Percentiles rank a stretch among this genome's conserved stretches.
Conservation (phyloP, 352 stramenopile genomes). For the Ophiocytium majus region DNA sequence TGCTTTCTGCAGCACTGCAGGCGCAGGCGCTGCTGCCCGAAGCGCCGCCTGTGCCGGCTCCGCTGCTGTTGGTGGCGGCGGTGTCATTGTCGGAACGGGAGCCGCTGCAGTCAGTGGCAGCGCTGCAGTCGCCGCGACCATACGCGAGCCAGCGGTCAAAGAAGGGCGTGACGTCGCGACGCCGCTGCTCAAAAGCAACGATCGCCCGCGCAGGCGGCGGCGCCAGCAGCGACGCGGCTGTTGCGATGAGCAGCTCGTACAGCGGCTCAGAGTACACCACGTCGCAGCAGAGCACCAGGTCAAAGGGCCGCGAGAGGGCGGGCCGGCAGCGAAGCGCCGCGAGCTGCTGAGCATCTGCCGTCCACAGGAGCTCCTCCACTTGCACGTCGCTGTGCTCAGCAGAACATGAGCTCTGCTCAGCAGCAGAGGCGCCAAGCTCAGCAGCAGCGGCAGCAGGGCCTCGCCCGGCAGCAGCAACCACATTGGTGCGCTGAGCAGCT, state of each 20-base stretch:
- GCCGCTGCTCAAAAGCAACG: constrained; percentile 37
- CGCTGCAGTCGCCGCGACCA: neutral
- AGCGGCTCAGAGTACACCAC: constrained; percentile 36
- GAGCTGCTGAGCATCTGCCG: neutral
- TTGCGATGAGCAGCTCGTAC: constrained; percentile 33
- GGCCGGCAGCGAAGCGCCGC: neutral
- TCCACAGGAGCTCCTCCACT: neutral
- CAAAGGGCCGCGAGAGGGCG: neutral
- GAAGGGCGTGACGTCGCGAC: constrained; percentile 26
- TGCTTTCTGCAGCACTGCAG: too few species aligned
- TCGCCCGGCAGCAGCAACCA: too few species aligned
- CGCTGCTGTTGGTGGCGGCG: neutral
- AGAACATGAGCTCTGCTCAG: neutral
- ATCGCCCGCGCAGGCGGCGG: constrained; percentile 12
- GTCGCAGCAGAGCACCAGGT: constrained; percentile 38
- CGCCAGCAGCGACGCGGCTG: neutral
- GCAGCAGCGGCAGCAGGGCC: too few species aligned
- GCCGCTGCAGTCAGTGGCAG: neutral
- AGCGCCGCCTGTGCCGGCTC: too few species aligned
- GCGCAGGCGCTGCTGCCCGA: neutral
- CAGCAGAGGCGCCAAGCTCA: too few species aligned
- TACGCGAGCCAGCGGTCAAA: constrained; percentile 25
- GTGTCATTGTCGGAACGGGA: neutral
- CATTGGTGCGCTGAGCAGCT: too few species aligned
- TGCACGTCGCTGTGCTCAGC: neutral